Evolutionary conservation across 306 rosid genomes (phyloP), one percentile per base, ranked within the genome.

Genomic region (Fagus crenata): DNA sequence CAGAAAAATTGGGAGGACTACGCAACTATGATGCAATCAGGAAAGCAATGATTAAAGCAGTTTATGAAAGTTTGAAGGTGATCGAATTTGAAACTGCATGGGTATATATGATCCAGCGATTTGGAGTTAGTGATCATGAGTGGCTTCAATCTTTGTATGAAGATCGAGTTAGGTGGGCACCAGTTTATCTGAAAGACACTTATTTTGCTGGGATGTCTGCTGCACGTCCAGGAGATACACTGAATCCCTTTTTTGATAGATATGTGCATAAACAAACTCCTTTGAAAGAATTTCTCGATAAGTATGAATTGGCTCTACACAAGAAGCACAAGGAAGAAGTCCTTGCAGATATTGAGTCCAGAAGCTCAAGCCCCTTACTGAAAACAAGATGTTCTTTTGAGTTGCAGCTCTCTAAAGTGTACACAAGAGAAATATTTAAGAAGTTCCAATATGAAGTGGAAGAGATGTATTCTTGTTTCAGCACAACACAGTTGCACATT

Each of bases 221-320:
- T 54, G 71, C 96, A 75, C 89, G 72, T 61, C 87, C 85, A 32
- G 86, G 88, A 75, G 98, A 94, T 86, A 83, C 78, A 65, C 58
- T 87, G 60, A 78, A 56, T 81, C 98, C 98, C 0, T 90, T 90
- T 80, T 94, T 94, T 35, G 90, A 90, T 69, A 90, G 81, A 81
- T 94, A 90, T 49, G 93, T 94, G 80, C 97, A 92, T 84, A 94
- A 90, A 82, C 96, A 94, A 69, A 94, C 98, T 59, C 93, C 97
- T 40, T 84, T 92, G 79, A 94, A 94, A 81, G 98, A 94, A 72
- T 94, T 94, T 88, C 97, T 94, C 28, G 98, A 94, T 74, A 94
- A 89, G 84, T 94, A 94, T 53, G 98, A 94, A 87, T 76, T 92
- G 63, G 97, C 97, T 53, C 90, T 90, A 53, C 90, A 90, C 40